Evolutionary conservation across 106 monocot species (phyloP).

Genomic region (Apostasia ramifera): DNA sequence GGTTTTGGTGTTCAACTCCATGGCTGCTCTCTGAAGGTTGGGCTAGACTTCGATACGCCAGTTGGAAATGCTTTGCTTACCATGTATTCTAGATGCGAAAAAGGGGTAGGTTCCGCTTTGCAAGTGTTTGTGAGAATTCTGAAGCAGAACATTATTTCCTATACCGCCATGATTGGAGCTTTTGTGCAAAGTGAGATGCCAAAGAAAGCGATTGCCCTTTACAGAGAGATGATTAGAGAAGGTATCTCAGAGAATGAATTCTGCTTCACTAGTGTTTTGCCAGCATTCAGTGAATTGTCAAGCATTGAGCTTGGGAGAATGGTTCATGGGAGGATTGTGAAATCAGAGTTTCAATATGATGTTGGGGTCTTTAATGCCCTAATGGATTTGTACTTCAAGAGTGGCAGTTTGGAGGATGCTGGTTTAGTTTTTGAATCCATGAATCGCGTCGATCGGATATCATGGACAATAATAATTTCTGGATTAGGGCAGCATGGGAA

Average conservation of each 20-base stretch:
- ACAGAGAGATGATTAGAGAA: slow-evolving; percentile 35
- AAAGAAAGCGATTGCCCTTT: slow-evolving; percentile 28
- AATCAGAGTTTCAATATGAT: slow-evolving; percentile 27
- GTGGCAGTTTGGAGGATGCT: slow-evolving; percentile 54
- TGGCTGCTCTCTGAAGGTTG: slow-evolving; percentile 34
- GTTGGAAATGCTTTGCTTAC: slow-evolving; percentile 61
- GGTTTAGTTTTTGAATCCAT: slow-evolving; percentile 33
- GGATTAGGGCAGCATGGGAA: slow-evolving; percentile 67
- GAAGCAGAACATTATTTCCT: slow-evolving; percentile 51
- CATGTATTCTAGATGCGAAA: slow-evolving; percentile 62
- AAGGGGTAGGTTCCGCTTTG: slow-evolving; percentile 17
- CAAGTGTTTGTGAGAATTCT: slow-evolving; percentile 33
- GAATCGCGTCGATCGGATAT: slow-evolving; percentile 31
- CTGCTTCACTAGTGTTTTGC: slow-evolving; percentile 42
- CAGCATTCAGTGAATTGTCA: slow-evolving; percentile 22
- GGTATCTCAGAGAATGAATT: slow-evolving; percentile 58
- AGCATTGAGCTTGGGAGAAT: slow-evolving; percentile 46
- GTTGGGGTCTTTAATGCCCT: slow-evolving; percentile 54
- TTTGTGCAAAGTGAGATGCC: slow-evolving; percentile 25
- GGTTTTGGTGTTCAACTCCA: slow-evolving; percentile 55
- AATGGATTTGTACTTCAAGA: slow-evolving; percentile 83
- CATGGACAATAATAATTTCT: slow-evolving; percentile 50
- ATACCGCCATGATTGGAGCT: slow-evolving; percentile 63
- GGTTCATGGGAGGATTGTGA: slow-evolving; percentile 44
- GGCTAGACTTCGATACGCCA: slow-evolving; percentile 30